Conservation (phyloP, 2,329 filamentous ascomycete species). For the Calonectria leucothoes region DNA sequence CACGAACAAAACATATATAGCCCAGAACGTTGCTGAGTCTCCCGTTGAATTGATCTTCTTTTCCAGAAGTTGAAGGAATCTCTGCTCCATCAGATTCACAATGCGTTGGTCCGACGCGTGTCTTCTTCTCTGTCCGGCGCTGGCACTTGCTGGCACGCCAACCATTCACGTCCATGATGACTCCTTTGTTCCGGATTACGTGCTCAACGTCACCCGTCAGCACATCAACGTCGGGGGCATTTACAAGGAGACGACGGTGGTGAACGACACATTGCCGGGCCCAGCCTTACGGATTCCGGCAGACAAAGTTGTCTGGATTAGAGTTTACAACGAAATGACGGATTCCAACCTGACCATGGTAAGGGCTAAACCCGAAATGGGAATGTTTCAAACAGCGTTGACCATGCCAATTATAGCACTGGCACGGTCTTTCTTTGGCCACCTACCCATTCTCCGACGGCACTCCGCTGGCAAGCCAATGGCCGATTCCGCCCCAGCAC, state of each 20-base stretch:
- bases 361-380: background rate
- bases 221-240: background rate
- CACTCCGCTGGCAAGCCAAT: background rate
- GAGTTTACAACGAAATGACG: conserved; percentile 1
- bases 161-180: background rate
- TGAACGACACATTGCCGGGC: background rate
- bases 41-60: no score
- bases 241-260: background rate
- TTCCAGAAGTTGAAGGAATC: background rate
- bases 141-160: background rate
- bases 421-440: background rate
- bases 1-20: background rate
- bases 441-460: background rate
- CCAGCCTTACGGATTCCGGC: background rate
- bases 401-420: background rate
- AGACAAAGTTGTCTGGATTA: background rate
- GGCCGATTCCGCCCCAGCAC: background rate
- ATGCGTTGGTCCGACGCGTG: background rate
- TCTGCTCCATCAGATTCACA: background rate
- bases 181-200: background rate
- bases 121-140: background rate
- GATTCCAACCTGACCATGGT: conserved; percentile 4
- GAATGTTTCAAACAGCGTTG: background rate
- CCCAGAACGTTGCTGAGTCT: background rate
- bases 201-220: conserved; percentile 2